Conservation (phyloP, 306 rosid species). For the Pyrus bretschneideri region DNA sequence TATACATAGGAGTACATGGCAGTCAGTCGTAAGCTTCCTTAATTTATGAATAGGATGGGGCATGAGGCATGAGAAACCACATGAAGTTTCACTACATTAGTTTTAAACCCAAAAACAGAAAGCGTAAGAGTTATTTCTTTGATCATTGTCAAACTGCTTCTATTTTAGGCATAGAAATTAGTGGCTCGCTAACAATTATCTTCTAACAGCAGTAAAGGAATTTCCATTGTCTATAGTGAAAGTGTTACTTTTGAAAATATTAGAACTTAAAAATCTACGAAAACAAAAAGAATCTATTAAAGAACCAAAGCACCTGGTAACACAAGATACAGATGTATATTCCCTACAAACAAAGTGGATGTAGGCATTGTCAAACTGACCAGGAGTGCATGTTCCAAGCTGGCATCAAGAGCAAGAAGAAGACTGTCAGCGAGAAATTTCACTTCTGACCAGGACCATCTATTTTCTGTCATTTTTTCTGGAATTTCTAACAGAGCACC, state of each 20-base stretch:
- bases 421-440: constrained; percentile 81
- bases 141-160: not conserved
- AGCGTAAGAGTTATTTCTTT: not conserved
- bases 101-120: not conserved
- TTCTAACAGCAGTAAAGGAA: not conserved
- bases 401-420: constrained; percentile 92
- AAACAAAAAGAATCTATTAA: not conserved
- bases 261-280: not conserved
- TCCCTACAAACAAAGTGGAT: not conserved
- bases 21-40: not conserved
- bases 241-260: not conserved
- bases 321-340: not conserved
- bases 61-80: not conserved
- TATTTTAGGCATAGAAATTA: not conserved
- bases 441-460: constrained; percentile 93
- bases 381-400: constrained; percentile 91
- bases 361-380: constrained; percentile 41
- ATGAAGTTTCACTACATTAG: not conserved
- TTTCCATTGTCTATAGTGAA: not conserved
- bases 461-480: constrained; percentile 59
- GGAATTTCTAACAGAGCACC: constrained; percentile 57
- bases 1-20: not conserved
- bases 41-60: not conserved
- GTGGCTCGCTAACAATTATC: not conserved
- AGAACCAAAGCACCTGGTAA: not conserved